Percentiles rank a stretch among this genome's conserved stretches.
Evolutionary conservation across 1,284 basidiomycete species (phyloP).

Genomic region (Sphaerobolus stellatus): DNA sequence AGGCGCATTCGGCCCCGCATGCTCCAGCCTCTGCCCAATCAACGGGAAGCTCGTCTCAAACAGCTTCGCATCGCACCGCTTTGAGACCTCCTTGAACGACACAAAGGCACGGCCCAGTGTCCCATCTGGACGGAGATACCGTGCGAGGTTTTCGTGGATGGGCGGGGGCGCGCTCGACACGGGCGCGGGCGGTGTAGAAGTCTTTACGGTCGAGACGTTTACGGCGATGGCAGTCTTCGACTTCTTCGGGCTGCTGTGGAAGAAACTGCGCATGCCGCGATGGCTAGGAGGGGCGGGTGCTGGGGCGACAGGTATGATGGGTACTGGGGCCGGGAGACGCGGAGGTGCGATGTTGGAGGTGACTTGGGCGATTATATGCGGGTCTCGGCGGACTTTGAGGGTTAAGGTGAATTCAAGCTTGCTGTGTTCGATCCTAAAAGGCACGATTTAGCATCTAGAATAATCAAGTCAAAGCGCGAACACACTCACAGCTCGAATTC

Average conservation of each 20-base stretch:
- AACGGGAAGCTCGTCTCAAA: conserved; percentile 85
- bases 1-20: conserved; percentile 48
- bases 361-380: conserved; percentile 74
- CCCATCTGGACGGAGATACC: conserved; percentile 78
- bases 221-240: conserved; percentile 31
- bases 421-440: conserved; percentile 73
- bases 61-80: conserved; percentile 76
- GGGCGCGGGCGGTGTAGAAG: conserved; percentile 29
- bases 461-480: background rate
- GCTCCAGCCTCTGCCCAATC: conserved; percentile 69
- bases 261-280: conserved; percentile 72
- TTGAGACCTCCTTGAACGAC: conserved; percentile 80
- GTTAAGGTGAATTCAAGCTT: conserved; percentile 90
- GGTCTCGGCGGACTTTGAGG: conserved; percentile 79
- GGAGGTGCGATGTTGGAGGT: conserved; percentile 57
- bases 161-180: no score
- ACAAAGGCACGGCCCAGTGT: conserved; percentile 81
- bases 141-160: conserved; percentile 70
- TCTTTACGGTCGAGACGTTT: conserved; percentile 10
- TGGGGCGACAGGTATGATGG: conserved; percentile 32
- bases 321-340: conserved; percentile 25
- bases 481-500: conserved; percentile 87
- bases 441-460: background rate
- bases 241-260: conserved; percentile 76
- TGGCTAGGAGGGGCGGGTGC: conserved; percentile 48